phyloP scores from a whole-genome alignment of 106 monocot species.

The Dioscorea zingiberensis region DNA sequence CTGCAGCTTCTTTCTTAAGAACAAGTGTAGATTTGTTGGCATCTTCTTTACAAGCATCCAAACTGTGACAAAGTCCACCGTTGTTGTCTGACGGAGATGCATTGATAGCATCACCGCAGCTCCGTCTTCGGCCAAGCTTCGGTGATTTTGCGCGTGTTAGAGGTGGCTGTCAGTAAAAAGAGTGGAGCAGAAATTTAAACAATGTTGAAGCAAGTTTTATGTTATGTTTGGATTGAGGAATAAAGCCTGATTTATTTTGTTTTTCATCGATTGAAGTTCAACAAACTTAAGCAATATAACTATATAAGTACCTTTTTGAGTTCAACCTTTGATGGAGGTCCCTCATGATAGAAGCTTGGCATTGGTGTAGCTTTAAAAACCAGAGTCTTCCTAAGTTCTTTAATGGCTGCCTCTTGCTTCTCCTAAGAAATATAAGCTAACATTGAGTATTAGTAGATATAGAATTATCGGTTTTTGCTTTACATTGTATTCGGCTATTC shows the following conservation, averaged over 20 bases:
- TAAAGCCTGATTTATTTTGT: no score
- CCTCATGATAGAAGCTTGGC: slow-evolving; percentile 74
- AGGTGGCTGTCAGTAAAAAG: slow-evolving; percentile 24
- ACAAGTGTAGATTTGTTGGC: background rate
- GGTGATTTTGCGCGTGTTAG: slow-evolving; percentile 64
- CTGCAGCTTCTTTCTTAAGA: slow-evolving; percentile 1
- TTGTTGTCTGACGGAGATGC: slow-evolving; percentile 1
- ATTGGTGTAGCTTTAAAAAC: slow-evolving; percentile 66
- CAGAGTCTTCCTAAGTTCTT: slow-evolving; percentile 60
- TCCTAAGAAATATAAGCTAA: slow-evolving; percentile 30
- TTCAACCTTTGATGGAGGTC: slow-evolving; percentile 58
- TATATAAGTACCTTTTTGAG: slow-evolving; percentile 77
- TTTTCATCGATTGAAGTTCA: background rate
- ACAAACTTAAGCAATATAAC: background rate
- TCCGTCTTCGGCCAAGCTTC: slow-evolving; percentile 46
- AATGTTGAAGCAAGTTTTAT: no score
- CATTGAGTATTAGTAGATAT: no score
- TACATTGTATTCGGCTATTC: no score
- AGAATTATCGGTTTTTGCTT: no score
- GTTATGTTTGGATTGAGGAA: background rate
- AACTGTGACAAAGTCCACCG: slow-evolving; percentile 1
- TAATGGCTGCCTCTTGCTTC: slow-evolving; percentile 53
- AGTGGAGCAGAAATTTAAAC: no score
- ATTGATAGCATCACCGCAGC: slow-evolving; percentile 21
- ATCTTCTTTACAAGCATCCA: slow-evolving; percentile 1